phyloP scores from a whole-genome alignment of 805 yeast species.

The Vanderwaltozyma verrucispora region DNA sequence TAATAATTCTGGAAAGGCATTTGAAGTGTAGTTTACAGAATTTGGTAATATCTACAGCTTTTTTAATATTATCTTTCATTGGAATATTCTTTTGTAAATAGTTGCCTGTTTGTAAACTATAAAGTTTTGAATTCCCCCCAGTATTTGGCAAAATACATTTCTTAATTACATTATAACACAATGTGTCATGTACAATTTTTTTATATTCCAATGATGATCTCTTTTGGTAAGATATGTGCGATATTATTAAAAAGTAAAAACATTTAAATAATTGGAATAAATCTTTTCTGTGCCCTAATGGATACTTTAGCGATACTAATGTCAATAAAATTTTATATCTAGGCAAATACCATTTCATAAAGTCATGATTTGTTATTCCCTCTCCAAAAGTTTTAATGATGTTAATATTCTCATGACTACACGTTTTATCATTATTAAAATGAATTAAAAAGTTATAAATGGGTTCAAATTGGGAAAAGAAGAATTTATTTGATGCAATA shows the following conservation, averaged over 20 bases:
- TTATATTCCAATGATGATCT: not conserved
- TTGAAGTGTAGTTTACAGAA: constrained; percentile 5
- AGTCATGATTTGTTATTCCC: constrained; percentile 8
- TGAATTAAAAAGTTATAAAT: not conserved
- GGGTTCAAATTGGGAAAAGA: constrained; percentile 5
- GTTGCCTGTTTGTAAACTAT: not conserved
- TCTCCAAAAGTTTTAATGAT: constrained; percentile 8
- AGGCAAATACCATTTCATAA: constrained; percentile 11
- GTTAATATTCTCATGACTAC: constrained; percentile 1
- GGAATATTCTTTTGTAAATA: not conserved
- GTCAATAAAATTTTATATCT: constrained; percentile 8
- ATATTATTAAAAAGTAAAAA: constrained; percentile 14
- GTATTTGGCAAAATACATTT: constrained; percentile 3
- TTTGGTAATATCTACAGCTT: not conserved
- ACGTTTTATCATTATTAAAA: not conserved
- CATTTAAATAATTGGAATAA: constrained; percentile 7
- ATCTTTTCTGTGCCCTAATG: not conserved
- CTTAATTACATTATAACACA: constrained; percentile 4
- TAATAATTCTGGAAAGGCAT: constrained; percentile 3
- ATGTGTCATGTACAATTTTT: not conserved
- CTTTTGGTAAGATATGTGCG: constrained; percentile 6
- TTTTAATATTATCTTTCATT: not conserved
- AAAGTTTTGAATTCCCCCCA: not conserved
- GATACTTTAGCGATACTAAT: constrained; percentile 1
- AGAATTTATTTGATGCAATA: constrained; percentile 1